Base-by-base conservation (phyloP, 768 basidiomycete species). In the Termitomyces sp. region DNA sequence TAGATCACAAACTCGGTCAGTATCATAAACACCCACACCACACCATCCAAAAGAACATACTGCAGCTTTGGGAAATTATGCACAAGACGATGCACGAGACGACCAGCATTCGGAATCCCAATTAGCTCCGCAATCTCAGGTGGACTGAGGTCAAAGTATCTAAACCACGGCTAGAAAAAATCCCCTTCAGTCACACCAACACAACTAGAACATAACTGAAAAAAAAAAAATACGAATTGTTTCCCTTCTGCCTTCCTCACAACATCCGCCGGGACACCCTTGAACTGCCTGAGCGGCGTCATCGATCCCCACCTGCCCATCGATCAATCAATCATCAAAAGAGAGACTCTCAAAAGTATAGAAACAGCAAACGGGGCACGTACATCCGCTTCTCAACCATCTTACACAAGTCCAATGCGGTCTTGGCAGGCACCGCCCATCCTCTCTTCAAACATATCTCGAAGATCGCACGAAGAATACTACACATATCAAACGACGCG, bases 391-490 rank as follows among this genome's bases (percentile, higher is more conserved):
- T 85, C 67, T 93, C 93, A 0, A 93, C 90, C 94, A 96, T 96
- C 76, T 98, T 98, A 78, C 95, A 98, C 58, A 99, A 74, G 60
- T 94, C 90, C 31, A 98, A 80, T 4, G 93, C 93, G 7, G 92
- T 89, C 65, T 93, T 87, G 0, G 96, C 94, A 0, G 95, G 93
- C 0, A 89, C 81, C 2, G 97, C 93, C 97, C 97, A 99, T n/a
- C 95, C 95, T 45, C 95, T 87, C 75, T 96, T 97, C 59, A 98
- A 76, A 70, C 95, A 98, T 57, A 98, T 99, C 73, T 99, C 96
- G 65, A 95, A 98, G 69, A 99, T 91, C 16, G 96, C 96, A 20
- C 95, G 93, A 41, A 98, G 76, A 66, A 98, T 97, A 66, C 90
- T 89, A 36, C 6, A 42, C 16, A 41, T 1, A 41, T n/a, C n/a